These are phyloP conservation scores for Zymoseptoria brevis DNA, from an alignment of 2,329 filamentous ascomycete species.

Conservation along the genomic window DNA sequence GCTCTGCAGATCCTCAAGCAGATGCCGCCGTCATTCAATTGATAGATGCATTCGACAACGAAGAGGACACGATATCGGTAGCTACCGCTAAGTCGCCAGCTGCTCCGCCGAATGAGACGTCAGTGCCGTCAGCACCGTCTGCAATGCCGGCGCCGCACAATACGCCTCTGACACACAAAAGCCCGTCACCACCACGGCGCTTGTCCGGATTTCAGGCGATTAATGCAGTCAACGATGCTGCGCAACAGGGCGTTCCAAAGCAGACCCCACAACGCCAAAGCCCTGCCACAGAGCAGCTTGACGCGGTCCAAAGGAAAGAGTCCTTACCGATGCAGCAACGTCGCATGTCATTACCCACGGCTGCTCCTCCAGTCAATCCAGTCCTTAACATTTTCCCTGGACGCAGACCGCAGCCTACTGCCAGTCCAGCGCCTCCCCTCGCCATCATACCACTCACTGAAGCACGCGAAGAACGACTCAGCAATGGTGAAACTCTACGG, in stretches of 20 bases:
- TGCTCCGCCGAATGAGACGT: background rate
- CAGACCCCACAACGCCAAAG: background rate
- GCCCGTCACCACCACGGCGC: background rate
- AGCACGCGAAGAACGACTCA: background rate
- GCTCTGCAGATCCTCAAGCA: background rate
- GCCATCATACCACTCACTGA: background rate
- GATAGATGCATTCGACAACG: background rate
- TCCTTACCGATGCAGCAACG: background rate
- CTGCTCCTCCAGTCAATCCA: background rate
- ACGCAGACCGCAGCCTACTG: background rate
- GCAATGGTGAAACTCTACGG: background rate
- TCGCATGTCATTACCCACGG: background rate
- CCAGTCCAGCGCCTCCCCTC: background rate
- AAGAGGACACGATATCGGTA: background rate
- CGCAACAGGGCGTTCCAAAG: background rate
- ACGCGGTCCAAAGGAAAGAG: background rate
- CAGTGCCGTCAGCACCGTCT: background rate
- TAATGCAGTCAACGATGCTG: background rate
- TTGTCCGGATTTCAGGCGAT: background rate
- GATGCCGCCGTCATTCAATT: background rate
- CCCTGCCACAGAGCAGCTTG: background rate
- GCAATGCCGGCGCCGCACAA: background rate
- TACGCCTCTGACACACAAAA: background rate
- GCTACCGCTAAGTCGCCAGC: background rate
- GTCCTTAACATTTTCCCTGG: background rate